phyloP scores from a whole-genome alignment of 352 stramenopile genomes.

The Nothophytophthora sp. region DNA sequence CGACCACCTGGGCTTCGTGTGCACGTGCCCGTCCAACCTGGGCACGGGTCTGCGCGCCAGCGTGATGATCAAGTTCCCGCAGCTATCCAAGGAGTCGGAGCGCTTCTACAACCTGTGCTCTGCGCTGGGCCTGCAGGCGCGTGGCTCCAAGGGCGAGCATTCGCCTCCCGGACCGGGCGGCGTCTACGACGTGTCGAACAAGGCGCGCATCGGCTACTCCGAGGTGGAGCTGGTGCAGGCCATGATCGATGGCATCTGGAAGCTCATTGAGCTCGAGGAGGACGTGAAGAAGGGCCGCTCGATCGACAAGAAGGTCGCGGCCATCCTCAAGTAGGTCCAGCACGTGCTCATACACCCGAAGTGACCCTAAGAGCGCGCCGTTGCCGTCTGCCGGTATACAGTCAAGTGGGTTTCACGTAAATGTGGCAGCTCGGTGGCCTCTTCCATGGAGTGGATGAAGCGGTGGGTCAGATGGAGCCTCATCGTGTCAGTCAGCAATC shows the following conservation, averaged over 20 bases:
- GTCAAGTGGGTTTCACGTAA: slow-evolving; percentile 9
- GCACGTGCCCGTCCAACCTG: slow-evolving; percentile 73
- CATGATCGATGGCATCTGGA: slow-evolving; percentile 92
- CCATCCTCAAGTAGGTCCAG: slow-evolving; percentile 38
- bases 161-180: slow-evolving; percentile 61
- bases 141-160: slow-evolving; percentile 66
- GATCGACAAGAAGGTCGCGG: slow-evolving; percentile 62
- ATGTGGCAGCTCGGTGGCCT: slow-evolving; percentile 4
- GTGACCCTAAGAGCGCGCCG: too few species aligned
- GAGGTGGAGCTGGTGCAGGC: slow-evolving; percentile 92
- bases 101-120: slow-evolving; percentile 67
- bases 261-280: slow-evolving; percentile 92
- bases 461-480: slow-evolving; percentile 19
- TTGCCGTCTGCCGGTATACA: background rate
- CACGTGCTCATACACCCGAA: background rate
- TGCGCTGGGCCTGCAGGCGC: slow-evolving; percentile 58
- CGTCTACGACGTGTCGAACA: slow-evolving; percentile 92
- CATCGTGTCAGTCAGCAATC: slow-evolving; percentile 8
- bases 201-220: slow-evolving; percentile 83
- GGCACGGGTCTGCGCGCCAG: slow-evolving; percentile 65
- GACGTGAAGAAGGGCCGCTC: slow-evolving; percentile 79
- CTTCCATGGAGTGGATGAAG: background rate
- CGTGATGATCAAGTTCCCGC: slow-evolving; percentile 73
- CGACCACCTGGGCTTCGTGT: slow-evolving; percentile 66
- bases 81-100: slow-evolving; percentile 57